These are phyloP conservation scores for Phytophthora niederhauseri DNA, from an alignment of 352 stramenopile species.

Conservation along the genomic window DNA sequence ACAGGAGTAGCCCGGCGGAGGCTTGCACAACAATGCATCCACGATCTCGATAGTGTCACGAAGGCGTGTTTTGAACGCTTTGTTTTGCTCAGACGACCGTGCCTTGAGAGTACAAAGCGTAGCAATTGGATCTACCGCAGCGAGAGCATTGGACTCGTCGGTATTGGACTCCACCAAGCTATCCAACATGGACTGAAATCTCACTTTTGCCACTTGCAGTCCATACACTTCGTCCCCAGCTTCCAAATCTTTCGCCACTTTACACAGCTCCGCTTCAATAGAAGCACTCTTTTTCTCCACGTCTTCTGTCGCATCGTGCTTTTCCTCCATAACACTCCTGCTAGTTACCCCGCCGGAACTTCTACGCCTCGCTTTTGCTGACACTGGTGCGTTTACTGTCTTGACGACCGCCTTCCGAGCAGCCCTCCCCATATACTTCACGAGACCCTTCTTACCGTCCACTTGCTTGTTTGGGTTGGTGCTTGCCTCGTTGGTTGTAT, in stretches of 20 bases:
- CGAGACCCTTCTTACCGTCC: background rate
- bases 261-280: background rate
- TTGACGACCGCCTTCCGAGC: background rate
- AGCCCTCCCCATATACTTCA: background rate
- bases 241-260: slow-evolving; percentile 3
- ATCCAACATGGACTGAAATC: slow-evolving; percentile 2
- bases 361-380: background rate
- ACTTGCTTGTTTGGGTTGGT: background rate
- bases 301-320: background rate
- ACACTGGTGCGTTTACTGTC: background rate
- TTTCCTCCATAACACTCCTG: background rate
- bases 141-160: background rate
- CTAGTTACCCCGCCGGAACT: background rate
- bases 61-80: slow-evolving; percentile 58
- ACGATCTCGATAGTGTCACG: slow-evolving; percentile 64
- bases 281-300: background rate
- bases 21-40: slow-evolving; percentile 58
- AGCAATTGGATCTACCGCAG: slow-evolving; percentile 23
- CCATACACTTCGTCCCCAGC: background rate
- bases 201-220: slow-evolving; percentile 1
- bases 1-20: slow-evolving; percentile 42
- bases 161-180: background rate
- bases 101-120: slow-evolving; percentile 51
- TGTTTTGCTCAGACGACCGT: slow-evolving; percentile 45
- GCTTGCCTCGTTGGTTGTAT: background rate